phyloP scores from a whole-genome alignment of 2,329 filamentous ascomycete genomes.

The Fusarium beomiforme region DNA sequence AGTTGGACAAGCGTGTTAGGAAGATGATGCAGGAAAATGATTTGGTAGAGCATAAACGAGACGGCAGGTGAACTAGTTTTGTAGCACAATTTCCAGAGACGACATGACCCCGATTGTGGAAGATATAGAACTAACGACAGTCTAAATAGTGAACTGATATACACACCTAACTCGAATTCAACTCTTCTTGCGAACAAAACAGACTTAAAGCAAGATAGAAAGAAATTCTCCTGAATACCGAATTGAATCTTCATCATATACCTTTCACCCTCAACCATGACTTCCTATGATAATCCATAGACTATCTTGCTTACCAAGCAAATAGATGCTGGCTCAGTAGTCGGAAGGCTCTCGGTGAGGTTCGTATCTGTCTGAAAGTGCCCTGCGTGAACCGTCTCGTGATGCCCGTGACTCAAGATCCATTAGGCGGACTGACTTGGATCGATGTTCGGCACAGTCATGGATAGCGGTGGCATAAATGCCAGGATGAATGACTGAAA shows the following conservation, averaged over 20 bases:
- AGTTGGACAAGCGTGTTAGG: conserved; percentile 2
- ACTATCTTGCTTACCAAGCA: no score
- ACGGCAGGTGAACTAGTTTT: no score
- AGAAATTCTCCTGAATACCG: no score
- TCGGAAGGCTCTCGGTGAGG: neutral
- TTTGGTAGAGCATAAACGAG: neutral
- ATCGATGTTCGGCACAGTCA: neutral
- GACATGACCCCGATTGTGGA: no score
- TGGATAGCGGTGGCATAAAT: neutral
- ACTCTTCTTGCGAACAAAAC: no score
- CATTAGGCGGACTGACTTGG: neutral
- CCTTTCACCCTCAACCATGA: fast-evolving
- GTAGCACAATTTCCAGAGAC: neutral
- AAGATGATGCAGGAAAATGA: no score
- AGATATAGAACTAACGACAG: no score
- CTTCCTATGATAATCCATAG: no score
- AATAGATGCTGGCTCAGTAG: fast-evolving
- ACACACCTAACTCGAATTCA: neutral
- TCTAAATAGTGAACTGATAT: fast-evolving
- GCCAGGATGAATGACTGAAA: neutral
- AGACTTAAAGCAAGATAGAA: no score
- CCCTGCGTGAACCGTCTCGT: neutral
- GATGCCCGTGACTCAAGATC: neutral
- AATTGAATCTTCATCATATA: neutral
- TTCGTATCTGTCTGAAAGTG: neutral